A percentile compares a stretch with the other conserved stretches of the same genome.
phyloP scores from a whole-genome alignment of 202 grass and related monocot species.

The Dendrocalamus latiflorus region DNA sequence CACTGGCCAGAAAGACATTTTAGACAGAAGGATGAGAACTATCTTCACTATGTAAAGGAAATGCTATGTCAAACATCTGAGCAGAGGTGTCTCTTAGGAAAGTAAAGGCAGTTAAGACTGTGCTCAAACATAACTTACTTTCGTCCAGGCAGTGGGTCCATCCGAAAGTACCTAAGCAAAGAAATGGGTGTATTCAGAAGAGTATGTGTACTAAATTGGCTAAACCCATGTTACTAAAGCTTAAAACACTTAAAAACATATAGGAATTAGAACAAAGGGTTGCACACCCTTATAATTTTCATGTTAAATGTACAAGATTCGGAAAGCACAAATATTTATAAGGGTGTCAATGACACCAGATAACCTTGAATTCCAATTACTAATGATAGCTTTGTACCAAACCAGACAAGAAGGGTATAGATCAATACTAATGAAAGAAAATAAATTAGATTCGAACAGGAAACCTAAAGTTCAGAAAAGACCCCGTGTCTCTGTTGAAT shows the following conservation, averaged over 20 bases:
- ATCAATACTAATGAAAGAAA: neutral
- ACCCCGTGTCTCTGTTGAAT: neutral
- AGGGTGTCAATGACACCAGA: neutral
- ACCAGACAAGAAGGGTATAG: neutral
- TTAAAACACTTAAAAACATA: neutral
- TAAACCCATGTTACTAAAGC: neutral
- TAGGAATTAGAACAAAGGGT: neutral
- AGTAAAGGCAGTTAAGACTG: neutral
- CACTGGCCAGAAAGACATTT: constrained; percentile 56
- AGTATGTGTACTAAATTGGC: constrained; percentile 4
- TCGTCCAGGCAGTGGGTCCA: constrained; percentile 88
- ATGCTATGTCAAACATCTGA: constrained; percentile 26
- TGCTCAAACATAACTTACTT: constrained; percentile 70
- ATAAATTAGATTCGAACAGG: neutral
- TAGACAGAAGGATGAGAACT: constrained; percentile 10
- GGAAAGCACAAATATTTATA: constrained; percentile 1
- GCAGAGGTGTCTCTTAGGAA: neutral
- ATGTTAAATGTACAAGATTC: neutral
- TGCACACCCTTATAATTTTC: neutral
- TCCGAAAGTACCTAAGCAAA: constrained; percentile 80
- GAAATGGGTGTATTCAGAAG: constrained; percentile 5
- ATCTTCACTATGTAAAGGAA: constrained; percentile 8
- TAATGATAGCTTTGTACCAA: neutral
- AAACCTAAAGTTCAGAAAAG: neutral
- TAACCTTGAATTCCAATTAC: neutral